These are phyloP conservation scores for Fusarium drepaniforme DNA, from an alignment of 2,329 filamentous ascomycete genomes.

Conservation along the genomic window DNA sequence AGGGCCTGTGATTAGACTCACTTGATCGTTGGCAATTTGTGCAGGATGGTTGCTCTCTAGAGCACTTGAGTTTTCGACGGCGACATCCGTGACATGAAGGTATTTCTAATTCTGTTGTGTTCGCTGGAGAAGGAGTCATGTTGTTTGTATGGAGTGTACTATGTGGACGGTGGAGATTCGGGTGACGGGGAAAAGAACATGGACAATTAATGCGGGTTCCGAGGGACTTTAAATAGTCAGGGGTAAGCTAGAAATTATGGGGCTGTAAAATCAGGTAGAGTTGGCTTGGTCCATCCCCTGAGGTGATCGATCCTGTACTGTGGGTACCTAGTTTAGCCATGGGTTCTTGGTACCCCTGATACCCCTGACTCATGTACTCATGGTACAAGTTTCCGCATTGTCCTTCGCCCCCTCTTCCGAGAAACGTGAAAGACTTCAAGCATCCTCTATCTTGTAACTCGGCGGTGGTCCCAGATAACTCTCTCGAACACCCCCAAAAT, in stretches of 20 bases:
- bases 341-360: neutral
- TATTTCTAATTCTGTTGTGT: neutral
- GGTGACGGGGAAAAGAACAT: neutral
- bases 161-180: neutral
- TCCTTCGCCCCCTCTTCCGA: neutral
- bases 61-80: conserved; percentile 1
- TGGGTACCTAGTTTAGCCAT: neutral
- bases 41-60: conserved; percentile 1
- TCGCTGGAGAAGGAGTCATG: neutral
- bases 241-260: neutral
- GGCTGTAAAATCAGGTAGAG: neutral
- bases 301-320: neutral
- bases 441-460: neutral
- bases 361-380: neutral
- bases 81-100: conserved; percentile 4
- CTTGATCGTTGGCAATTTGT: neutral
- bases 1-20: neutral
- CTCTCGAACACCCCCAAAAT: conserved; percentile 13
- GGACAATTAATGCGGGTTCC: neutral
- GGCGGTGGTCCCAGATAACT: conserved; percentile 35
- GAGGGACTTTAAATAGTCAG: neutral
- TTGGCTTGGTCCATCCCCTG: neutral
- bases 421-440: too few relatives aligned
- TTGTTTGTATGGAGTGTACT: neutral
- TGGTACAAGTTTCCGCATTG: neutral